phyloP scores from a whole-genome alignment of 2,329 filamentous ascomycete species.

The Scytalidium lignicola region DNA sequence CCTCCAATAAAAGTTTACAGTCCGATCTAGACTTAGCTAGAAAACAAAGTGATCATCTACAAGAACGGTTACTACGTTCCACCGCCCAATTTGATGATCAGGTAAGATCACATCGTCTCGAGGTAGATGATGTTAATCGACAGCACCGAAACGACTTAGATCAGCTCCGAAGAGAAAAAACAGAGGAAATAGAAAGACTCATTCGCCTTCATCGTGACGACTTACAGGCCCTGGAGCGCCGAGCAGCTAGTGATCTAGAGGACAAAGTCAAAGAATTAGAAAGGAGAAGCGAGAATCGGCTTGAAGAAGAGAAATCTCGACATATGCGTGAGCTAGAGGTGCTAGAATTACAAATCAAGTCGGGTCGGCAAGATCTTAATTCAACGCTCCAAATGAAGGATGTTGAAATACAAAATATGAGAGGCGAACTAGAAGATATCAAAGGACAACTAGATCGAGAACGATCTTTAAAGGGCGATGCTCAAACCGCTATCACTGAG shows the following conservation, averaged over 20 bases:
- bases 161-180: slow-evolving; percentile 43
- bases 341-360: slow-evolving; percentile 47
- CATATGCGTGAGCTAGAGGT: slow-evolving; percentile 60
- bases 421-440: slow-evolving; percentile 40
- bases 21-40: slow-evolving; percentile 62
- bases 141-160: slow-evolving; percentile 52
- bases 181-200: slow-evolving; percentile 52
- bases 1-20: slow-evolving; percentile 49
- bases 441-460: slow-evolving; percentile 55
- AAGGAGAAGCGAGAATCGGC: slow-evolving; percentile 35
- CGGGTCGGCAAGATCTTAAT: slow-evolving; percentile 36
- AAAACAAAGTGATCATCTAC: slow-evolving; percentile 24
- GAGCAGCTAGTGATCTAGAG: slow-evolving; percentile 44
- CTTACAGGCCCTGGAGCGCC: slow-evolving; percentile 57
- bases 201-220: slow-evolving; percentile 62
- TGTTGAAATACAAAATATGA: slow-evolving; percentile 46
- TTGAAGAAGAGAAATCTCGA: slow-evolving; percentile 58
- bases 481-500: slow-evolving; percentile 44
- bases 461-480: slow-evolving; percentile 38
- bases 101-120: slow-evolving; percentile 41
- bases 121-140: slow-evolving; percentile 49
- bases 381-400: slow-evolving; percentile 38
- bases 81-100: slow-evolving; percentile 47
- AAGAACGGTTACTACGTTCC: slow-evolving; percentile 39
- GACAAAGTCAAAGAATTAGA: slow-evolving; percentile 26